Evolutionary conservation across 1,284 basidiomycete species (phyloP), one percentile per base, ranked within the genome.

Genomic region (Ceratobasidium papillatum): DNA sequence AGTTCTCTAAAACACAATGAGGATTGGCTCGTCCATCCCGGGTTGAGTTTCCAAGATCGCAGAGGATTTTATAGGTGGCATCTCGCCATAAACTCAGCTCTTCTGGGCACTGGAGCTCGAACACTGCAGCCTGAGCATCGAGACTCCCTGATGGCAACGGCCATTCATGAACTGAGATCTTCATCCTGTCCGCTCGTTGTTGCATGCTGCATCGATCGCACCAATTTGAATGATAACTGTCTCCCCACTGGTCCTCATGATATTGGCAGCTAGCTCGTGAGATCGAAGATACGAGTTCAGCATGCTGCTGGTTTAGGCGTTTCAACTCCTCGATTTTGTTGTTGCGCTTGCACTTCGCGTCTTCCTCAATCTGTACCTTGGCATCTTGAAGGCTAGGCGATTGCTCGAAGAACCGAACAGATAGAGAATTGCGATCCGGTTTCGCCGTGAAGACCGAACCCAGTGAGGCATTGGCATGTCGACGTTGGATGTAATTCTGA

Each of bases 91-190:
- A 79, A 2, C 79, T 76, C 74, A 87, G 86, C 0, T 77, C 73
- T 0, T 75, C 30, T 0, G 87, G 88, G 58, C 82, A 82, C 2
- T 76, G 64, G 0, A 87, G 75, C 69, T 89, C 87, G 58, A 89
- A 88, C 0, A 88, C 79, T 0, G 82, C 81, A 0, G 74, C 76
- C 63, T 82, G 78, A 0, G 82, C 82, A 0, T 66, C 27, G 0
- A 79, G 56, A 1, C 30, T 1, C 12, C 79, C 58, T 0, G 74
- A 43, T 0, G 87, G 86, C 41, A 88, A 78, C 0, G 87, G 87
- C 87, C 86, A 87, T 66, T 89, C 87, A 49, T 85, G 80, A 4
- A 85, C 77, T 0, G 54, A 1, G 45, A 88, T 87, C 0, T 51
- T 12, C 78, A 87, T 77, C 0, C 8, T 41, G 0, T 25, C 22